Base-by-base conservation (phyloP, 75 land plant species). In the Pinus taeda region DNA sequence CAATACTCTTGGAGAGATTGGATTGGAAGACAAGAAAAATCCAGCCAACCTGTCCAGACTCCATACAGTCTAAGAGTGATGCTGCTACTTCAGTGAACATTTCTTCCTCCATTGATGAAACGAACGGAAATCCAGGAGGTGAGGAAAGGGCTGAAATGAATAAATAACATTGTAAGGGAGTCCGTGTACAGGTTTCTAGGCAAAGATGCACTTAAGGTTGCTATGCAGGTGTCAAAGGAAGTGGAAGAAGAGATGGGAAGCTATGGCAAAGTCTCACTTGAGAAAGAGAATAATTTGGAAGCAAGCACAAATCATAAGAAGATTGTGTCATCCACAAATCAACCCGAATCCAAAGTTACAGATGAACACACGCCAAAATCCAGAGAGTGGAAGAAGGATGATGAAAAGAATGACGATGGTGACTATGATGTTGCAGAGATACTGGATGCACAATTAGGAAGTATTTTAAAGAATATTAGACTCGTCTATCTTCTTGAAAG, bases 401-500 rank as follows among this genome's bases (percentile, higher is more conserved):
- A 4, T 64, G 63, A 76, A 64, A 33, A 20, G 33, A 72, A 37
- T 69, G 71, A 39, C 49, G 22, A 39, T 2, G 11, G 53, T 66
- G 75, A 60, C 21, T 26, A 0, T 26, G 26, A 26, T 26, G 26
- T 26, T 26, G 26, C 26, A 26, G 26, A 26, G 26, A 26, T 26
- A 26, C 80, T 97, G 76, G 95, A 97, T 73, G 24, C 75, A 53
- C 89, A 72, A 21, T 81, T 97, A 78, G 81, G 66, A 64, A 73
- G 74, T 53, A 89, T 95, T 77, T 83, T 97, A 55, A 90, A 97
- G 71, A 84, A 89, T 88, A 95, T 97, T 53, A 83, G 95, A 67
- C 83, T 97, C 24, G 83, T 84, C 20, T 94, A 97, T 86, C 88
- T 97, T 75, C 88, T 95, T 49, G 92, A 92, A 58, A 83, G 99